Evolutionary conservation across 345 rosid genomes (phyloP).

Genomic region (Aurinia saxatilis): DNA sequence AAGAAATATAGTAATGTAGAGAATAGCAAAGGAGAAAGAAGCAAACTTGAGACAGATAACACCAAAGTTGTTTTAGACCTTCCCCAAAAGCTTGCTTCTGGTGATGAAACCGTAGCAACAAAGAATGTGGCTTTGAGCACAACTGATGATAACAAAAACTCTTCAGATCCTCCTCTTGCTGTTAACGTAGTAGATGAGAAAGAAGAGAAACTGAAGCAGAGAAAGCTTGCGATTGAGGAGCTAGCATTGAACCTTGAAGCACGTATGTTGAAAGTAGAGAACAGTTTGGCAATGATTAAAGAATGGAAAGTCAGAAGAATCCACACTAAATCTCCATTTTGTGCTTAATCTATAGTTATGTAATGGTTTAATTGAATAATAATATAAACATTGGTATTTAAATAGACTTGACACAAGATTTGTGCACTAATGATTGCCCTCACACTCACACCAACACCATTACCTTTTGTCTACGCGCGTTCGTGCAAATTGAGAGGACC

Average conservation of each 20-base stretch:
- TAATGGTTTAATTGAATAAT: no score
- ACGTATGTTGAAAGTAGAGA: background rate
- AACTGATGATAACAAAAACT: background rate
- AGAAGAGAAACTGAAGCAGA: background rate
- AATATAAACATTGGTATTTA: no score
- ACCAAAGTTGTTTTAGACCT: background rate
- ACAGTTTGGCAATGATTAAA: background rate
- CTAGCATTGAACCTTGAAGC: background rate
- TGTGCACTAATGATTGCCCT: slow-evolving; percentile 14
- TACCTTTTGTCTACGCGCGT: slow-evolving; percentile 3
- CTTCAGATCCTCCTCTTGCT: background rate
- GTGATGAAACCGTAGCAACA: slow-evolving; percentile 1
- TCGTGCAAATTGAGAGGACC: background rate
- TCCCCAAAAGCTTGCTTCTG: background rate
- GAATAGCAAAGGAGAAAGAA: background rate
- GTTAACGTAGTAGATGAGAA: background rate
- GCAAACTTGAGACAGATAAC: background rate
- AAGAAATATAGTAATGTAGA: slow-evolving; percentile 2
- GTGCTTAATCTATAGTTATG: background rate
- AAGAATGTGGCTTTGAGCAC: background rate
- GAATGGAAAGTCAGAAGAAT: background rate
- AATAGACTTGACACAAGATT: no score
- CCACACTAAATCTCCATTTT: background rate
- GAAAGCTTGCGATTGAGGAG: no score
- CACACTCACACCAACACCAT: slow-evolving; percentile 9